phyloP scores from a whole-genome alignment of 108 stramenopile genomes.

The Cylindrotheca fusiformis region DNA sequence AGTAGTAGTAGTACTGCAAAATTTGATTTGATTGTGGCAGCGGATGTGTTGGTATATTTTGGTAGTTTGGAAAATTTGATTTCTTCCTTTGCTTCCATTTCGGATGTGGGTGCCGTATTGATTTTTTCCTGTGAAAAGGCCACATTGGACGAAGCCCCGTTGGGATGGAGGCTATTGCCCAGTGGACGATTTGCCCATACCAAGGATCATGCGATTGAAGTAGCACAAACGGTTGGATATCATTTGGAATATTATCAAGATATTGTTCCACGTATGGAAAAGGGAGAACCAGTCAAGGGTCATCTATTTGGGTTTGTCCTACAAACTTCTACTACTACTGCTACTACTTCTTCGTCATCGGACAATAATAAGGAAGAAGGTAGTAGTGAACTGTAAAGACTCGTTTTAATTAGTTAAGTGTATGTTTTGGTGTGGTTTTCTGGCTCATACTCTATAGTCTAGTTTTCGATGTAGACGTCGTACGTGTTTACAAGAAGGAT shows the following conservation, averaged over 20 bases:
- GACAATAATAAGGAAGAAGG: neutral
- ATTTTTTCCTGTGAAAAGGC: slow-evolving; percentile 71
- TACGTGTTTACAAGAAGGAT: no score
- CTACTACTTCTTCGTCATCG: no score
- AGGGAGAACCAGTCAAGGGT: slow-evolving; percentile 59
- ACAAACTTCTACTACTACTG: no score
- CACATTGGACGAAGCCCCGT: slow-evolving; percentile 46
- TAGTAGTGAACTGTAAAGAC: neutral
- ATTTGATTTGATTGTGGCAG: slow-evolving; percentile 71
- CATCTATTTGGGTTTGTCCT: slow-evolving; percentile 59
- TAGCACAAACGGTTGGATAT: slow-evolving; percentile 46
- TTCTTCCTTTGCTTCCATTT: slow-evolving; percentile 17
- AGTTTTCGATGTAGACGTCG: no score
- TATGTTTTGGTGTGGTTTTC: no score
- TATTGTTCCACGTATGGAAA: slow-evolving; percentile 70
- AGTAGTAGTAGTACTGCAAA: slow-evolving; percentile 5
- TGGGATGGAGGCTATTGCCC: slow-evolving; percentile 53
- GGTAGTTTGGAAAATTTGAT: slow-evolving; percentile 48
- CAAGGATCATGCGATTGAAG: slow-evolving; percentile 44
- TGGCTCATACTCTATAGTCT: no score
- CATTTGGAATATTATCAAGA: slow-evolving; percentile 36
- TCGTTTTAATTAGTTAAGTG: no score
- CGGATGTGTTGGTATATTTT: slow-evolving; percentile 76
- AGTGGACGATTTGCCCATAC: slow-evolving; percentile 73
- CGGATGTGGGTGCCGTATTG: slow-evolving; percentile 15